phyloP scores from a whole-genome alignment of 164 flowering plant genomes.

The Macadamia tetraphylla region DNA sequence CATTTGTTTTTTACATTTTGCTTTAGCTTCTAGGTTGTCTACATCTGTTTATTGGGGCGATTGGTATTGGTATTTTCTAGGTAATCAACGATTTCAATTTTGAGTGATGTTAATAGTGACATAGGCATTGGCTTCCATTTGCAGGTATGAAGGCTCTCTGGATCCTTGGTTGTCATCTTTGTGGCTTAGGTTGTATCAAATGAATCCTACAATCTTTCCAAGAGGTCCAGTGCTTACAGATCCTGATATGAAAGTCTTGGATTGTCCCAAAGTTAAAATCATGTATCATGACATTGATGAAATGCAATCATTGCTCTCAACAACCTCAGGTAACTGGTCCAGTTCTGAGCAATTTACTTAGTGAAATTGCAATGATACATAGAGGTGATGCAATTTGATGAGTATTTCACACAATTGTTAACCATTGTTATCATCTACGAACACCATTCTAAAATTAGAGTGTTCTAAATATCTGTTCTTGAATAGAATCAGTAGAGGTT shows the following conservation, averaged over 20 bases:
- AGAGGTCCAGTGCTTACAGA: conserved; percentile 33
- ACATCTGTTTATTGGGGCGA: background rate
- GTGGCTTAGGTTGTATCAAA: conserved; percentile 56
- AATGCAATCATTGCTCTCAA: conserved; percentile 23
- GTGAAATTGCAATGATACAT: background rate
- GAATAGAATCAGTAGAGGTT: background rate
- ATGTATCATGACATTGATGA: conserved; percentile 42
- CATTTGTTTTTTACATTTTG: background rate
- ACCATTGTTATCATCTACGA: background rate
- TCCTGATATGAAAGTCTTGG: conserved; percentile 38
- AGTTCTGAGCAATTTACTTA: background rate
- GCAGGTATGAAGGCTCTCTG: conserved; percentile 92
- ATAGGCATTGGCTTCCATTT: conserved; percentile 8
- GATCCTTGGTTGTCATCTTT: conserved; percentile 94
- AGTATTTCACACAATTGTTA: background rate
- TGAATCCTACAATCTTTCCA: conserved; percentile 51
- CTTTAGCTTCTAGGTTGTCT: no score
- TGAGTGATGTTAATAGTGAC: background rate
- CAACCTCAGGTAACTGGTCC: conserved; percentile 40
- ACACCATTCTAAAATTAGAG: background rate
- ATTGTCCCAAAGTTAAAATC: conserved; percentile 58
- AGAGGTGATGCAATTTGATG: background rate
- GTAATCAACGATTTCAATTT: background rate
- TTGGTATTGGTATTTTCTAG: background rate
- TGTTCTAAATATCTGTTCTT: background rate